Evolutionary conservation across 2,329 filamentous ascomycete species (phyloP), one percentile per base, ranked within the genome.

Genomic region (Kalmusia sp.): DNA sequence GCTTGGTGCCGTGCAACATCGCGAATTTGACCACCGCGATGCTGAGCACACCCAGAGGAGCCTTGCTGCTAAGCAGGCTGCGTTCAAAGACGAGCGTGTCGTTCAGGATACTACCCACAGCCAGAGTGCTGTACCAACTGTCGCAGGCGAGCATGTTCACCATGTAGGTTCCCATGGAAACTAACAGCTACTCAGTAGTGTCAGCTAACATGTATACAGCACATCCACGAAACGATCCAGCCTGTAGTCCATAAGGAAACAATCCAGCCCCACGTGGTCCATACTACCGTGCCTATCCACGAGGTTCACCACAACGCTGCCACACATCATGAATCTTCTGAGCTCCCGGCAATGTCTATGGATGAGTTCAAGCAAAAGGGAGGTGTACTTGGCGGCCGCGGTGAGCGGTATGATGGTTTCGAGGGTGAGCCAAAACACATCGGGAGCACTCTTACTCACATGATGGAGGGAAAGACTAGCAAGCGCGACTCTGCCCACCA

Each of bases 241-340:
- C 88, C 88, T 0, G 82, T 91, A 0, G 78, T 92, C 30, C 80
- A 91, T 45, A 90, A 89, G 60, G 86, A 91, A 60, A 85, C 82
- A 1, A 77, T 91, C 24, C 83, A 89, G 58, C 87, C 87, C 1
- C 80, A 84, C 14, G 82, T 91, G 3, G 79, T 90, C 1, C 89
- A 92, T 77, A 91, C 86, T 21, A 90, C 87, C 1, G 79, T 89
- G 0, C 89, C 88, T 0, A 81, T 92, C 35, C 88, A 91, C 59
- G 89, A 92, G 75, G 82, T 84, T 2, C 88, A 91, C 67, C 86
- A 90, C 63, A 85, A 87, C 45, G 79, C 83, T 12, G 79, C 87
- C 1, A 81, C 88, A 54, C 85, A 89, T 68, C 89, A 92, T 67
- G 79, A 81, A 37, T 82, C 86, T 1, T 86, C 87, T 0, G 79